Evolutionary conservation across 1,284 basidiomycete species (phyloP).

Genomic region (Taiwanofungus camphoratus): DNA sequence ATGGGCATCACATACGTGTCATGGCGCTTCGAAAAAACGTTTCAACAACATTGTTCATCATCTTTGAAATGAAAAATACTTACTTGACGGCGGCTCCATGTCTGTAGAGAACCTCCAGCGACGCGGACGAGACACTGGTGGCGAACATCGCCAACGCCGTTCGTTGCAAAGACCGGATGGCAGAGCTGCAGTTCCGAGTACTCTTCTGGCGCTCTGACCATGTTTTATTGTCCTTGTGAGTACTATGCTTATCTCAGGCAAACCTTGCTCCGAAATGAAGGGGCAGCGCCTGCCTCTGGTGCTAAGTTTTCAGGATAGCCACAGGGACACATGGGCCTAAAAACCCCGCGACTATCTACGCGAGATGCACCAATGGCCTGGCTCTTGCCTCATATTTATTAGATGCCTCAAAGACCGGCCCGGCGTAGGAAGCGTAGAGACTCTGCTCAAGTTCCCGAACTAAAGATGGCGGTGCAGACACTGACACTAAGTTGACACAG

Average conservation of each 20-base stretch:
- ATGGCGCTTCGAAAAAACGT: constrained; percentile 21
- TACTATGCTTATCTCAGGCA: constrained; percentile 6
- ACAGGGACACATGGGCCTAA: constrained; percentile 4
- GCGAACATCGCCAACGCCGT: constrained; percentile 21
- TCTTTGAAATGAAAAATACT: constrained; percentile 11
- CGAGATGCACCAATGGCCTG: constrained; percentile 2
- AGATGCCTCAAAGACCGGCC: too few species aligned
- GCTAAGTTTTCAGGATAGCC: constrained; percentile 3
- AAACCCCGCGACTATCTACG: constrained; percentile 8
- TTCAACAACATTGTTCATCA: constrained; percentile 4
- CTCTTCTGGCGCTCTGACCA: constrained; percentile 3
- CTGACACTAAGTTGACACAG: too few species aligned
- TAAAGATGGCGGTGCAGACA: too few species aligned
- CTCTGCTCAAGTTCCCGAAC: too few species aligned
- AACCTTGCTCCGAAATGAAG: constrained; percentile 3
- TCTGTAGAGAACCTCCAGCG: constrained; percentile 19
- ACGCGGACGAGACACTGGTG: constrained; percentile 15
- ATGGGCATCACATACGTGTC: constrained; percentile 20
- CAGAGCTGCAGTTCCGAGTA: neutral
- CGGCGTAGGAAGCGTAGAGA: too few species aligned
- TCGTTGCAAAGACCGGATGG: constrained; percentile 15
- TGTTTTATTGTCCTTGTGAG: constrained; percentile 16
- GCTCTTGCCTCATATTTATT: too few species aligned
- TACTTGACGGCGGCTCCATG: constrained; percentile 26
- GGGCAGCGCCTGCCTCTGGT: neutral